A percentile compares a stretch with the other conserved stretches of the same genome.
Conservation (phyloP, 108 stramenopile species). For the Skeletonema costatum region DNA sequence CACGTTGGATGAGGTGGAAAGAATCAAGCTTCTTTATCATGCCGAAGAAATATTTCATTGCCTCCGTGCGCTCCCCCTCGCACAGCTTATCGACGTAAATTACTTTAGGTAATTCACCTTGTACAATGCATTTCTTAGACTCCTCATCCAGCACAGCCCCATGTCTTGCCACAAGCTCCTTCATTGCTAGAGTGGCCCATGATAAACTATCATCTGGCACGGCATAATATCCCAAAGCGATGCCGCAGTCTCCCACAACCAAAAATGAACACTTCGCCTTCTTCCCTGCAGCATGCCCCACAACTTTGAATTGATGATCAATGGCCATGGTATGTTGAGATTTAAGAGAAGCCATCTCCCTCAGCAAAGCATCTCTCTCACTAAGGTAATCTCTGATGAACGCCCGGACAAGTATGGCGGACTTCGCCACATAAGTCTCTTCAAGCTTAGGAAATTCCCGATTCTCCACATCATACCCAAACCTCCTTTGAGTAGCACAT, state of each 20-base stretch:
- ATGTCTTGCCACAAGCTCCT: slow-evolving; percentile 10
- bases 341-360: slow-evolving; percentile 7
- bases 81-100: slow-evolving; percentile 14
- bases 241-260: slow-evolving; percentile 8
- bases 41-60: background rate
- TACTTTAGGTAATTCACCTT: background rate
- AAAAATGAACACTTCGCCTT: slow-evolving; percentile 2
- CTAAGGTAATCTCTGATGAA: no score
- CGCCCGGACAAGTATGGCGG: no score
- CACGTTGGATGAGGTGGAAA: slow-evolving; percentile 11
- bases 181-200: slow-evolving; percentile 5
- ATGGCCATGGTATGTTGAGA: slow-evolving; percentile 6
- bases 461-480: no score
- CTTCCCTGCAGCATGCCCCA: background rate
- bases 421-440: no score
- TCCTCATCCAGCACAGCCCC: slow-evolving; percentile 1
- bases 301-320: slow-evolving; percentile 18
- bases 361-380: slow-evolving; percentile 14
- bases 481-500: no score
- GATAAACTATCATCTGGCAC: background rate
- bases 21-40: slow-evolving; percentile 17
- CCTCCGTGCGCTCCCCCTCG: background rate
- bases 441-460: no score
- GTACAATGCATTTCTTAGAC: background rate
- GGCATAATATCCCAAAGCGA: slow-evolving; percentile 2